A percentile compares a stretch with the other conserved stretches of the same genome.
Conservation (phyloP, 257 asterid genomes). For the Gardenia jasminoides region DNA sequence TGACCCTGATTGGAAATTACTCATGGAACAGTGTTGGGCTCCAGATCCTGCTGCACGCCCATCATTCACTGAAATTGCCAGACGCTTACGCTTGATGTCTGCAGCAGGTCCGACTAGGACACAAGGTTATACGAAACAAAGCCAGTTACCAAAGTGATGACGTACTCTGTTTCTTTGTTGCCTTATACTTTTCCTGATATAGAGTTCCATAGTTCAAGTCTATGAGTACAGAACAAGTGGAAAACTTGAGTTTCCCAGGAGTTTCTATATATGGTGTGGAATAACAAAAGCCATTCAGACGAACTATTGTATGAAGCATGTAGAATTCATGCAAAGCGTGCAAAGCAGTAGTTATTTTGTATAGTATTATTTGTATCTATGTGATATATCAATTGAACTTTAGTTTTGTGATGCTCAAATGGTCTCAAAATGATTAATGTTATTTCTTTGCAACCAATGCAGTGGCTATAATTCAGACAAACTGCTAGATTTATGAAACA, state of each 20-base stretch:
- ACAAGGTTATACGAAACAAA: slow-evolving; percentile 38
- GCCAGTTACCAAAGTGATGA: slow-evolving; percentile 44
- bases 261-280: slow-evolving; percentile 6
- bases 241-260: neutral
- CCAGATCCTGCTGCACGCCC: slow-evolving; percentile 83
- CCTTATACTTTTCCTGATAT: neutral
- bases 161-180: slow-evolving; percentile 6
- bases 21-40: slow-evolving; percentile 98
- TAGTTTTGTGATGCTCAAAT: neutral
- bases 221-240: neutral
- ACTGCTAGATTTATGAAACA: neutral
- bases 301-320: neutral
- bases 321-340: neutral
- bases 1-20: slow-evolving; percentile 71
- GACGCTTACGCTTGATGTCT: slow-evolving; percentile 71
- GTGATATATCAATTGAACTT: neutral
- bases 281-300: slow-evolving; percentile 12
- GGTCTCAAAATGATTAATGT: neutral
- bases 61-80: slow-evolving; percentile 74
- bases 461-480: neutral
- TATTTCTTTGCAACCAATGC: neutral
- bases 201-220: neutral
- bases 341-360: slow-evolving; percentile 13
- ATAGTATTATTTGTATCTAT: slow-evolving; percentile 26
- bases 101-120: slow-evolving; percentile 47